These are phyloP conservation scores for Leccinum ponderosum DNA, from an alignment of 1,284 basidiomycete genomes.

Conservation along the genomic window DNA sequence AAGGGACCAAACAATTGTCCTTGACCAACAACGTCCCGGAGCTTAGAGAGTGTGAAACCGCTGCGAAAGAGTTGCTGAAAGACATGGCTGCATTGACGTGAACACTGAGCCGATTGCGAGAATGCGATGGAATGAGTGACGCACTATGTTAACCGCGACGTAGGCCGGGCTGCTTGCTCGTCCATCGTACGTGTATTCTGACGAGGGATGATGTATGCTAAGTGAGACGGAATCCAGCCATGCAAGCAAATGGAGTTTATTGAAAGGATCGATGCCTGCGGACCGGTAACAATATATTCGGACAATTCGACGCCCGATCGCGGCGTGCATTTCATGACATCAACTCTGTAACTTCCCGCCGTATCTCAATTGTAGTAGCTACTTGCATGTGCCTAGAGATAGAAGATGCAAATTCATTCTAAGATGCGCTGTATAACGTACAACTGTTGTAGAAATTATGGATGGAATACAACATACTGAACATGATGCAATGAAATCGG, in stretches of 20 bases:
- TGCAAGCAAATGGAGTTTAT: not conserved
- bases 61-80: constrained; percentile 64
- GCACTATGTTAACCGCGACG: constrained; percentile 23
- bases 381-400: not conserved
- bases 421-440: constrained; percentile 36
- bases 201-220: not conserved
- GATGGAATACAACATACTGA: constrained; percentile 33
- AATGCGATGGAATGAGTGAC: constrained; percentile 11
- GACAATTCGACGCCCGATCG: not conserved
- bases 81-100: constrained; percentile 43
- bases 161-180: constrained; percentile 27
- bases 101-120: not conserved
- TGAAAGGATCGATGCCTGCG: not conserved
- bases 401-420: constrained; percentile 25
- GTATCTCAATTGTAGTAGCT: too few species aligned
- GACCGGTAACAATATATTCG: not conserved
- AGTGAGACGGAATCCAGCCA: not conserved
- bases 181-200: constrained; percentile 16
- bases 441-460: constrained; percentile 32
- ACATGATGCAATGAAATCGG: constrained; percentile 29
- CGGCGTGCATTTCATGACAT: not conserved
- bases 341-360: not conserved
- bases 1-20: constrained; percentile 54
- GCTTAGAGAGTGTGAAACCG: constrained; percentile 54
- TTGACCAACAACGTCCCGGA: constrained; percentile 63